phyloP scores from a whole-genome alignment of 768 basidiomycete genomes.

The Tricholoma furcatifolium region DNA sequence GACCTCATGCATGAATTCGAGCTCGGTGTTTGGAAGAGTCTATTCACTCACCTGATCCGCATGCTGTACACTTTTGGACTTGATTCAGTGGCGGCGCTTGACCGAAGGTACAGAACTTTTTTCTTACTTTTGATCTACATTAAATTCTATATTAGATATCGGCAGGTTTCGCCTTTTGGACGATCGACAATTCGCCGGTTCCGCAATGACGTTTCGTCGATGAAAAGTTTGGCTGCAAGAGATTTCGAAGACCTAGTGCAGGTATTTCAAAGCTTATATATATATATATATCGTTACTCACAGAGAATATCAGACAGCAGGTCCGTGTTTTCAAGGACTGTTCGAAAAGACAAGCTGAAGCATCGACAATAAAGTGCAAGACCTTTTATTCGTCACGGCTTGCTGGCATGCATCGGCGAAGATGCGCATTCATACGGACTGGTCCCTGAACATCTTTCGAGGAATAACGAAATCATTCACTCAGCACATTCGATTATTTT shows the following conservation, averaged over 20 bases:
- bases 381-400: constrained; percentile 17
- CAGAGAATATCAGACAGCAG: constrained; percentile 7
- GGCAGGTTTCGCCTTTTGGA: constrained; percentile 13
- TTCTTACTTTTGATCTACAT: background rate
- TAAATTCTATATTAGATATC: constrained; percentile 3
- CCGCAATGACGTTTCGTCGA: constrained; percentile 17
- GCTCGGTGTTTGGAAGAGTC: constrained; percentile 24
- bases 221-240: constrained; percentile 21
- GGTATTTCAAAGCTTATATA: constrained; percentile 15
- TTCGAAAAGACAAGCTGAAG: constrained; percentile 7
- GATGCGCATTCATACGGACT: too few relatives aligned
- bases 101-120: constrained; percentile 13
- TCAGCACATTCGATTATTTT: background rate
- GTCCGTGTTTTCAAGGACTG: constrained; percentile 14
- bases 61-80: constrained; percentile 14
- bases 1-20: constrained; percentile 29
- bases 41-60: constrained; percentile 23
- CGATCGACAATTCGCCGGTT: constrained; percentile 22
- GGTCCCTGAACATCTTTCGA: background rate
- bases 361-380: constrained; percentile 12
- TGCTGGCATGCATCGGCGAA: constrained; percentile 27
- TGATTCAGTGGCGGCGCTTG: constrained; percentile 8
- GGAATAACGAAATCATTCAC: background rate
- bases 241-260: constrained; percentile 32
- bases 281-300: background rate